phyloP scores from a whole-genome alignment of 2,329 filamentous ascomycete genomes.

The Mycosphaerella sp. region DNA sequence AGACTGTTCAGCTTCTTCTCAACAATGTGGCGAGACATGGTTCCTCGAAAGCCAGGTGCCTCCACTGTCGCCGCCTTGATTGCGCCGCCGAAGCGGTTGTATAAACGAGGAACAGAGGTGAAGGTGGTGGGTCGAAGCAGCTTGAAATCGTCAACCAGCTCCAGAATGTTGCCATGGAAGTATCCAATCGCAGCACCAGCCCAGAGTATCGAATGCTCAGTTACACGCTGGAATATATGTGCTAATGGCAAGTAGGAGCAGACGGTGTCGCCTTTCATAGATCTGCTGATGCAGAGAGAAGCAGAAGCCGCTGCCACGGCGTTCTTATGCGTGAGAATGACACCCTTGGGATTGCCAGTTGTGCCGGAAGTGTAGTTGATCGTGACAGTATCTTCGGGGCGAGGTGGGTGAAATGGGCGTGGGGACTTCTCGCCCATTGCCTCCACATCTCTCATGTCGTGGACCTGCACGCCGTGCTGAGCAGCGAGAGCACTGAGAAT shows the following conservation, averaged over 20 bases:
- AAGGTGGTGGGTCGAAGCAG: slow-evolving; percentile 74
- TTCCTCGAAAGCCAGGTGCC: slow-evolving; percentile 70
- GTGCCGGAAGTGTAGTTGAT: slow-evolving; percentile 90
- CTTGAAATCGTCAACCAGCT: slow-evolving; percentile 87
- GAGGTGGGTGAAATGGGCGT: slow-evolving; percentile 63
- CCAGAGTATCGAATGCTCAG: slow-evolving; percentile 68
- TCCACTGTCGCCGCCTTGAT: slow-evolving; percentile 75
- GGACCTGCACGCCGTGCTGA: slow-evolving; percentile 68
- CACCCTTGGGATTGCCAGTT: slow-evolving; percentile 75
- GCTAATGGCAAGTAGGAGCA: slow-evolving; percentile 89
- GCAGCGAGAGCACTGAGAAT: slow-evolving; percentile 69
- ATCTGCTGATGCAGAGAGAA: slow-evolving; percentile 50
- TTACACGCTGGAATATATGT: slow-evolving; percentile 84
- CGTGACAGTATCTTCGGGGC: slow-evolving; percentile 70
- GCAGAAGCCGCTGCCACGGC: slow-evolving; percentile 66
- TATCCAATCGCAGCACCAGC: slow-evolving; percentile 74
- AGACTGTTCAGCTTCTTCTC: slow-evolving; percentile 73
- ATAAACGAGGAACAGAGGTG: slow-evolving; percentile 83
- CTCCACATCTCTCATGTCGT: slow-evolving; percentile 76
- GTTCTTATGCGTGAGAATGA: slow-evolving; percentile 73
- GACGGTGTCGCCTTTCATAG: slow-evolving; percentile 55
- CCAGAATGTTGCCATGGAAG: slow-evolving; percentile 85
- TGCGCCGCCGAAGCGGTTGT: slow-evolving; percentile 79
- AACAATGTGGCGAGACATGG: slow-evolving; percentile 73
- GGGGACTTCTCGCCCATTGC: slow-evolving; percentile 66